Evolutionary conservation across 805 yeast species (phyloP), one percentile per base, ranked within the genome.

Genomic region (Yarrowia sp.): DNA sequence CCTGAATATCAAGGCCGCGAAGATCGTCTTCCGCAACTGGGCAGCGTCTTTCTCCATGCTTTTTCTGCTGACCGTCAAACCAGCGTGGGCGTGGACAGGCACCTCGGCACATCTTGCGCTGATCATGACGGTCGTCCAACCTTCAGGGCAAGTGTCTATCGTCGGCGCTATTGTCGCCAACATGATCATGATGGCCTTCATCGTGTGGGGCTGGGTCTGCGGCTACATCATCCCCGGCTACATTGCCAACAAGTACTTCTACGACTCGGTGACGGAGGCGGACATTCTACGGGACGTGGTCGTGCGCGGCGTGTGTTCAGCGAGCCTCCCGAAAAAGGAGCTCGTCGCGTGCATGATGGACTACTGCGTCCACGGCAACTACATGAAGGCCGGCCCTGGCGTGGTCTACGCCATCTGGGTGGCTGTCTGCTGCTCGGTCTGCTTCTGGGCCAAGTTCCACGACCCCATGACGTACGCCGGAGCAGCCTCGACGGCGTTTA

Each of bases 221-320:
- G 59, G 59, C 7, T 47, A 47, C 38, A 51, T 51, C 25, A 51
- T 51, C 6, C 44, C 59, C 10, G 44, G 41, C 10, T 35, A 51
- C 24, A 51, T 51, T 18, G 44, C 41, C 59, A 51, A 51, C 44
- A 33, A 35, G 25, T 51, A 51, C 44, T 51, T 51, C 24, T 36
- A 51, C 44, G 33, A 51, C 59, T 51, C 59, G 3, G 44, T 51
- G 1, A 51, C 59, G 9, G 25, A 33, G 4, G 59, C 41, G 2
- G 59, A 51, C 12, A 47, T 47, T 21, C 2, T 47, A 5, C 31
- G 13, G n/a, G 55, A 47, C 19, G 38, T 47, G 55, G 38, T 47
- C 2, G 27, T 29, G 1, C 16, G 55, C 5, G 55, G 55, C 9
- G 38, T 47, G 3, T 47, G 55, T 21, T 31, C 55, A 4, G 59